These are phyloP conservation scores for Penicillium sumatraense DNA, from an alignment of 2,329 filamentous ascomycete species.

Conservation along the genomic window DNA sequence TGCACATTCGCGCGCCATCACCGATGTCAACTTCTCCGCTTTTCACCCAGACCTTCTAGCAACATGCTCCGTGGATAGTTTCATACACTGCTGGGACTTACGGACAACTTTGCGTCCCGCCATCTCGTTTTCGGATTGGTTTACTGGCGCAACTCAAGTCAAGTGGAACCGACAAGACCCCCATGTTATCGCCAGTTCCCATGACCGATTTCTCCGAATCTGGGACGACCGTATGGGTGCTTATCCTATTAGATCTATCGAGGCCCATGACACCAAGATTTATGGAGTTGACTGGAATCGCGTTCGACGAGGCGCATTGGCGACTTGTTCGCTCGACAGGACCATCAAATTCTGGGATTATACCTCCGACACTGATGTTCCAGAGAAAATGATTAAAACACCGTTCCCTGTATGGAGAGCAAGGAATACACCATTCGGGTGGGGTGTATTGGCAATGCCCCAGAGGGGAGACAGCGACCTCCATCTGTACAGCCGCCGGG, in stretches of 20 bases:
- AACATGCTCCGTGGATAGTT: constrained; percentile 91
- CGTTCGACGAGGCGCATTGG: constrained; percentile 70
- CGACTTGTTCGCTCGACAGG: constrained; percentile 88
- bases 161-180: constrained; percentile 90
- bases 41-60: constrained; percentile 88
- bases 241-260: constrained; percentile 78
- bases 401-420: constrained; percentile 90
- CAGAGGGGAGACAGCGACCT: constrained; percentile 84
- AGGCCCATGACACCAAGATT: constrained; percentile 89
- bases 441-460: constrained; percentile 86
- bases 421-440: constrained; percentile 87
- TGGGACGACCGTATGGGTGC: constrained; percentile 87
- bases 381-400: constrained; percentile 78
- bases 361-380: constrained; percentile 62
- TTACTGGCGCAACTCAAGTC: constrained; percentile 89
- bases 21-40: constrained; percentile 94
- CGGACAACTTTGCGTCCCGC: constrained; percentile 73
- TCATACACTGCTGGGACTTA: constrained; percentile 91
- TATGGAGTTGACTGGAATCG: constrained; percentile 96
- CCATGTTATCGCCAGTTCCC: constrained; percentile 87
- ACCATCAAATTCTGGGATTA: constrained; percentile 96
- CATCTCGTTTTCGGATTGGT: constrained; percentile 88
- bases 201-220: constrained; percentile 83
- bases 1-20: constrained; percentile 85
- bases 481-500: constrained; percentile 76